A percentile compares a stretch with the other conserved stretches of the same genome.
These are phyloP conservation scores for Chromosphaera perkinsii DNA, from an alignment of 208 protist genomes.

Conservation along the genomic window DNA sequence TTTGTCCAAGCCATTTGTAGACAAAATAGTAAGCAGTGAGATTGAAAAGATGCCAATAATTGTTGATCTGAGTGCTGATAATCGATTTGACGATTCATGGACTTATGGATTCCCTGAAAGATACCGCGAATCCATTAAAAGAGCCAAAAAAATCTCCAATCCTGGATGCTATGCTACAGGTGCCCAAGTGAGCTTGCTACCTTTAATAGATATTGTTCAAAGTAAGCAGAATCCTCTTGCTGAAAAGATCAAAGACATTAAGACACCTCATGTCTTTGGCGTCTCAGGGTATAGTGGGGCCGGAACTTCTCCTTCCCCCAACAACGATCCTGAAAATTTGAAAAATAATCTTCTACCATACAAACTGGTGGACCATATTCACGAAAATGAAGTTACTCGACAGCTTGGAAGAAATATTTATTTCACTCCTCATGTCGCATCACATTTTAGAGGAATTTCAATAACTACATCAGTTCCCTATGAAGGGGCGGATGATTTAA, in stretches of 20 bases:
- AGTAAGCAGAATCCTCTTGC: no score
- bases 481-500: not conserved
- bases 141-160: conserved; percentile 40
- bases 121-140: conserved; percentile 21
- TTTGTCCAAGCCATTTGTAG: conserved; percentile 33
- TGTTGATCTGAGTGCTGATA: conserved; percentile 17
- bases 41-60: conserved; percentile 6
- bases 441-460: conserved; percentile 47
- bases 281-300: conserved; percentile 45
- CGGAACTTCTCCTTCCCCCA: conserved; percentile 41
- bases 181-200: conserved; percentile 39
- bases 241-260: no score
- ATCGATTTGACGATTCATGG: conserved; percentile 40
- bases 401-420: conserved; percentile 32
- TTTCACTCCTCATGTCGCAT: conserved; percentile 51
- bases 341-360: conserved; percentile 48
- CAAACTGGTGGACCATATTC: conserved; percentile 38
- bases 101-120: conserved; percentile 46
- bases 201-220: conserved; percentile 36
- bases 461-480: conserved; percentile 26
- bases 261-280: conserved; percentile 45
- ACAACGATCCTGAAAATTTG: conserved; percentile 39
- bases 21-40: conserved; percentile 1
- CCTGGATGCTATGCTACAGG: conserved; percentile 54
- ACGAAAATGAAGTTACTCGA: conserved; percentile 44